A percentile compares a stretch with the other conserved stretches of the same genome.
These are phyloP conservation scores for Fraxinus velutina DNA, from an alignment of 305 asterid species.

Conservation along the genomic window DNA sequence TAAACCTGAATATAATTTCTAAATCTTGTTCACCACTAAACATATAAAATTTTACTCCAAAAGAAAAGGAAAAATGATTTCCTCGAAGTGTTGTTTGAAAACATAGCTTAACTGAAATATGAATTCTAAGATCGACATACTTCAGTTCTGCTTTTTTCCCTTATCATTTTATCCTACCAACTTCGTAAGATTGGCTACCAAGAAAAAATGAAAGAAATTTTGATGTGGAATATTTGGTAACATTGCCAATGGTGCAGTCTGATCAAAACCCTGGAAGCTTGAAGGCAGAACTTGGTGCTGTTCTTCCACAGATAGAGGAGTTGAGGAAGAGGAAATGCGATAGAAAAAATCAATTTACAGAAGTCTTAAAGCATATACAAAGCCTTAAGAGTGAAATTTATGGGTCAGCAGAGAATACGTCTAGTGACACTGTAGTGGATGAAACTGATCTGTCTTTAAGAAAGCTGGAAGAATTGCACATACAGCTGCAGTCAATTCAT, in stretches of 20 bases:
- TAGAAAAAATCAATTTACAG: conserved; percentile 64
- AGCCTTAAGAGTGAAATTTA: conserved; percentile 59
- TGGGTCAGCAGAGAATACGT: conserved; percentile 35
- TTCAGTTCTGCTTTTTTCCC: background rate
- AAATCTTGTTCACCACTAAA: background rate
- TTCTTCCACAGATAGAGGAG: conserved; percentile 82
- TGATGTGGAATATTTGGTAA: background rate
- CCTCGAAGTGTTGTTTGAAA: background rate
- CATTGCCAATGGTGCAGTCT: conserved; percentile 35
- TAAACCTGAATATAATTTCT: conserved; percentile 1
- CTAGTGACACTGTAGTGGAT: conserved; percentile 41
- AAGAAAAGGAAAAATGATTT: background rate
- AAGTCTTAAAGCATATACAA: conserved; percentile 60
- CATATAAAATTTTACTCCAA: background rate
- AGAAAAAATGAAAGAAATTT: background rate
- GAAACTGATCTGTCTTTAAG: conserved; percentile 78
- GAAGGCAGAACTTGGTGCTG: conserved; percentile 74
- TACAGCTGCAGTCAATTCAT: conserved; percentile 72
- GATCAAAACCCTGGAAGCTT: conserved; percentile 74
- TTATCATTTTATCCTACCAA: background rate
- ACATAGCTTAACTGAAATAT: background rate
- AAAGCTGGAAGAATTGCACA: conserved; percentile 75
- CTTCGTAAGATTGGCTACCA: background rate
- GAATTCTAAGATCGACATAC: background rate
- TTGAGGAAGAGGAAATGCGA: conserved; percentile 79